phyloP scores from a whole-genome alignment of 768 basidiomycete species.

The Leccinum subtestaceum region DNA sequence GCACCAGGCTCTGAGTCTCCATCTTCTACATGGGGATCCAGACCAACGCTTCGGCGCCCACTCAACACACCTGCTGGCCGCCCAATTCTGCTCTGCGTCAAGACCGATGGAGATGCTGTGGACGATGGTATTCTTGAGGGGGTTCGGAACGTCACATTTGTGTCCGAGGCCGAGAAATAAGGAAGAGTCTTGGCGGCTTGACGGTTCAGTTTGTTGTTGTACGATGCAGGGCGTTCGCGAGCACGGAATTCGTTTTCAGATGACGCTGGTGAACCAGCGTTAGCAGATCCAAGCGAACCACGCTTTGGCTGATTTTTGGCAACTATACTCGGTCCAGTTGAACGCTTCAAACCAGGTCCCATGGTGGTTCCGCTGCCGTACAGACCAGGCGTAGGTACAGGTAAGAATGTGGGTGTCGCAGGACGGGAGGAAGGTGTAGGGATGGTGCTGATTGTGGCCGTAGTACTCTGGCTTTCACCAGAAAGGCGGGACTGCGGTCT shows the following conservation, averaged over 20 bases:
- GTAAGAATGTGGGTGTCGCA: constrained; percentile 72
- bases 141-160: constrained; percentile 49
- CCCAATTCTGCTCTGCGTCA: constrained; percentile 48
- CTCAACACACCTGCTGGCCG: constrained; percentile 37
- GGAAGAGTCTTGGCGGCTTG: constrained; percentile 38
- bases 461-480: constrained; percentile 52
- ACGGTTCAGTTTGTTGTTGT: constrained; percentile 22
- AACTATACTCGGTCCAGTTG: constrained; percentile 47
- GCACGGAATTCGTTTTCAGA: constrained; percentile 26
- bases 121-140: constrained; percentile 42
- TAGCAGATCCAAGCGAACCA: constrained; percentile 57
- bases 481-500: constrained; percentile 77
- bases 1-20: constrained; percentile 16
- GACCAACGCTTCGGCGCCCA: constrained; percentile 43
- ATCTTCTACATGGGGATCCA: constrained; percentile 26
- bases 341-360: constrained; percentile 55
- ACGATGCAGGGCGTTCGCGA: constrained; percentile 30
- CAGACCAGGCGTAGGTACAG: constrained; percentile 56
- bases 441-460: constrained; percentile 58
- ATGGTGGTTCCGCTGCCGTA: constrained; percentile 38
- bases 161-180: constrained; percentile 38
- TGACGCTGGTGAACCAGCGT: constrained; percentile 27
- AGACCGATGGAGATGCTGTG: constrained; percentile 27
- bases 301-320: constrained; percentile 50
- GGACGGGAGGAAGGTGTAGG: constrained; percentile 69